These are phyloP conservation scores for Omphalea diandra DNA, from an alignment of 441 rosid genomes.

Conservation along the genomic window DNA sequence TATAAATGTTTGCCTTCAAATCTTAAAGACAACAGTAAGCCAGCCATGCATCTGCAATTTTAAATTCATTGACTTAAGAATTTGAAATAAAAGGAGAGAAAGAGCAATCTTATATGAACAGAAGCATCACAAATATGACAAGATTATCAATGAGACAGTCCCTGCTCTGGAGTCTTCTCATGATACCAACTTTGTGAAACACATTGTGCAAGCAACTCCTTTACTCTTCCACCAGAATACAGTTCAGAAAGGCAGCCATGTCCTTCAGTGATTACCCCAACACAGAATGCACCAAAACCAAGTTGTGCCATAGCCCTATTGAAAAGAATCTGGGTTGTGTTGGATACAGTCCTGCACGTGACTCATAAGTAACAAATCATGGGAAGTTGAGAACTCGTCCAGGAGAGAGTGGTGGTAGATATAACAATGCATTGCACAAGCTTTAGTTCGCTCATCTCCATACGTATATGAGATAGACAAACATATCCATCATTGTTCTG, in stretches of 20 bases:
- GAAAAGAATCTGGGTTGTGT: slow-evolving; percentile 68
- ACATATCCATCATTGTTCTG: slow-evolving; percentile 65
- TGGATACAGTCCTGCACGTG: slow-evolving; percentile 69
- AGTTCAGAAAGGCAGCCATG: slow-evolving; percentile 72
- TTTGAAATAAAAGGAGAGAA: not conserved
- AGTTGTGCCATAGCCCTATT: slow-evolving; percentile 90
- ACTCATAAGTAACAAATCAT: slow-evolving; percentile 76
- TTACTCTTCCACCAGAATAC: slow-evolving; percentile 73
- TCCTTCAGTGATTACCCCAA: slow-evolving; percentile 55
- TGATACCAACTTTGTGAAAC: slow-evolving; percentile 71
- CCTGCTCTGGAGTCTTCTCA: slow-evolving; percentile 84
- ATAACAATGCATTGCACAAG: slow-evolving; percentile 82
- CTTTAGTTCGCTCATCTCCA: slow-evolving; percentile 84
- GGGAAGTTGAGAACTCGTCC: slow-evolving; percentile 59
- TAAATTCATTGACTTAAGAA: not conserved
- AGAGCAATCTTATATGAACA: not conserved
- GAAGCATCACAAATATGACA: not conserved
- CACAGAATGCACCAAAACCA: slow-evolving; percentile 71
- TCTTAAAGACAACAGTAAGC: not conserved
- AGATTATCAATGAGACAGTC: slow-evolving; percentile 18
- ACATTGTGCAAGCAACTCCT: slow-evolving; percentile 82
- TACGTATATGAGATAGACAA: slow-evolving; percentile 66
- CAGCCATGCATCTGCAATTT: not conserved
- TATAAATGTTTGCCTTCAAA: not conserved
- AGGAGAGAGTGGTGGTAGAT: slow-evolving; percentile 65